Evolutionary conservation across 2,329 filamentous ascomycete species (phyloP).

Genomic region (Penicillium verrucosum): DNA sequence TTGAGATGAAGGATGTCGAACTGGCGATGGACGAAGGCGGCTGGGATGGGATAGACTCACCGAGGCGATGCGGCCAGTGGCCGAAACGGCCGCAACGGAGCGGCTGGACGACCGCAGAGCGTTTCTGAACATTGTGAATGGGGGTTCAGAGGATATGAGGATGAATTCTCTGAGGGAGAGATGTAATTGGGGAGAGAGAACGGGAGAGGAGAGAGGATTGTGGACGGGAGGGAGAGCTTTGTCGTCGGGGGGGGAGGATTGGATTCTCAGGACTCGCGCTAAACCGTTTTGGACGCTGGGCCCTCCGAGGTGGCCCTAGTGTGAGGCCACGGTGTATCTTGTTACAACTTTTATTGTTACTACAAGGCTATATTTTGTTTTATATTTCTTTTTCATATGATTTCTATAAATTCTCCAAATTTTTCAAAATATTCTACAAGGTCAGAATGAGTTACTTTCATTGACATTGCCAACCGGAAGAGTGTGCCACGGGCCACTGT

Average conservation of each 20-base stretch:
- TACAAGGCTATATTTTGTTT: not conserved
- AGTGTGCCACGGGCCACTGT: constrained; percentile 23
- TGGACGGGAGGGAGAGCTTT: constrained; percentile 45
- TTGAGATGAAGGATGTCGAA: constrained; percentile 32
- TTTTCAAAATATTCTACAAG: not conserved
- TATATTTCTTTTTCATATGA: not conserved
- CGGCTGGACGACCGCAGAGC: constrained; percentile 95
- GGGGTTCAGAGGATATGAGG: constrained; percentile 44
- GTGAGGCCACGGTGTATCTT: constrained; percentile 24
- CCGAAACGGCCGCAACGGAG: constrained; percentile 90
- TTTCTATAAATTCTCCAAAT: not conserved
- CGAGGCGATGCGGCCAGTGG: constrained; percentile 83
- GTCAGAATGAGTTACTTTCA: not conserved
- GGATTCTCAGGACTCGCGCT: constrained; percentile 41
- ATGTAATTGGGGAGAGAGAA: constrained; percentile 41
- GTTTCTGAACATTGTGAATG: constrained; percentile 87
- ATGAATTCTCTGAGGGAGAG: constrained; percentile 42
- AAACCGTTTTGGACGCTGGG: constrained; percentile 40
- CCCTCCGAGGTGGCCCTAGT: constrained; percentile 42
- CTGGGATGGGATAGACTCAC: constrained; percentile 69
- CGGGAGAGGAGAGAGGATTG: constrained; percentile 42
- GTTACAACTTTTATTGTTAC: not conserved
- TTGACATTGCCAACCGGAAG: constrained; percentile 8
- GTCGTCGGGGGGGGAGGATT: constrained; percentile 39
- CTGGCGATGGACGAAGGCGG: constrained; percentile 37